phyloP scores from a whole-genome alignment of 495 filamentous ascomycete genomes.

The Tuber melanosporum region DNA sequence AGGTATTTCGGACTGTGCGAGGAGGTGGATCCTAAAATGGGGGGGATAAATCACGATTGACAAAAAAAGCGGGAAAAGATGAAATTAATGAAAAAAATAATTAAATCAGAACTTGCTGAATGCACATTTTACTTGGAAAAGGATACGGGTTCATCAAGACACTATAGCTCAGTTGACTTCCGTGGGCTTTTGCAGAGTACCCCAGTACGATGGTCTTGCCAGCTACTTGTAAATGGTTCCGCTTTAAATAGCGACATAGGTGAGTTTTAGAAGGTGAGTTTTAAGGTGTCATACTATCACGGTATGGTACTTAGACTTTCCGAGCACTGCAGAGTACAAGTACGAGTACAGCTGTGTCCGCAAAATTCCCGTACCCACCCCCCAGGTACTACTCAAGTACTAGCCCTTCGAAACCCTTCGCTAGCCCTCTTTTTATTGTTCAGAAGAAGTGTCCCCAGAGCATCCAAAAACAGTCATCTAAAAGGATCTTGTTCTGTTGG shows the following conservation, averaged over 20 bases:
- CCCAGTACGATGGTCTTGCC: not conserved
- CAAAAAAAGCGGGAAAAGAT: not conserved
- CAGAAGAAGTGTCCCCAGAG: no score
- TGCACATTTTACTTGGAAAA: not conserved
- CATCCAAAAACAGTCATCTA: no score
- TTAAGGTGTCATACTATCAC: no score
- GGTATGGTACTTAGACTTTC: not conserved
- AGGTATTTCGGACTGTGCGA: not conserved
- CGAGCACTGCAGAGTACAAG: not conserved
- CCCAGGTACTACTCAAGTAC: no score
- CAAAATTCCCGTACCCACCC: no score
- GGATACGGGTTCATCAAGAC: not conserved
- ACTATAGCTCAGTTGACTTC: not conserved
- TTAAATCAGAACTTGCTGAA: not conserved
- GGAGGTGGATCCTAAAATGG: not conserved
- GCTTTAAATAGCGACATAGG: not conserved
- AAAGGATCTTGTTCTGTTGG: no score
- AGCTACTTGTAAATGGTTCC: not conserved
- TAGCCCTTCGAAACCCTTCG: no score
- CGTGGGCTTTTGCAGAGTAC: not conserved
- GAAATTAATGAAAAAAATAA: constrained; percentile 4
- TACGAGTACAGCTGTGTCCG: no score
- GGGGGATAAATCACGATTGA: constrained; percentile 1
- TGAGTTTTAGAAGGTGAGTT: not conserved
- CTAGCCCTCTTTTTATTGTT: no score